phyloP scores from a whole-genome alignment of 2,329 filamentous ascomycete genomes.

The Podosphaera aphanis region DNA sequence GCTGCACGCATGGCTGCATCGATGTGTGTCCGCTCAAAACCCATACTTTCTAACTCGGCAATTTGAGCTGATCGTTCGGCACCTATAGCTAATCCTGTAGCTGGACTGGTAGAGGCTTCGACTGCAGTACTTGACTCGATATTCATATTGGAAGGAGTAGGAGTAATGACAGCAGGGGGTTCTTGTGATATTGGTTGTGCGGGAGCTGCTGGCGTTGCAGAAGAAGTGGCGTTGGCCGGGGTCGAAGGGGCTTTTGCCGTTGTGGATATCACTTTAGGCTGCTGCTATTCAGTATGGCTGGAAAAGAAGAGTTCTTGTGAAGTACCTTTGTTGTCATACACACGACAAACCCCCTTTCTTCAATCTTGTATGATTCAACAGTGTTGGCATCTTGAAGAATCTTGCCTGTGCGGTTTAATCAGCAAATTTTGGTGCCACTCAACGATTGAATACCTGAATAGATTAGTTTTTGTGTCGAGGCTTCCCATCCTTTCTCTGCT shows the following conservation, averaged over 20 bases:
- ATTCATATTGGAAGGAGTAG: conserved; percentile 23
- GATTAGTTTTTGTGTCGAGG: conserved; percentile 80
- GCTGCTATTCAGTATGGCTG: conserved; percentile 2
- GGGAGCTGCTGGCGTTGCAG: conserved; percentile 32
- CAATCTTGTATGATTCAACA: conserved; percentile 89
- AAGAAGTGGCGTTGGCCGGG: conserved; percentile 31
- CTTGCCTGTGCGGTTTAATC: conserved; percentile 42
- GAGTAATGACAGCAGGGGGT: conserved; percentile 22
- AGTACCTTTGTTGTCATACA: conserved; percentile 18
- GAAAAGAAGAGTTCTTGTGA: conserved; percentile 10
- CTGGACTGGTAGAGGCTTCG: conserved; percentile 31
- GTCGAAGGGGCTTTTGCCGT: conserved; percentile 36
- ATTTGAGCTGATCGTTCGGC: conserved; percentile 61
- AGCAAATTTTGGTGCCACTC: conserved; percentile 7
- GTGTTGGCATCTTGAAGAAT: conserved; percentile 96
- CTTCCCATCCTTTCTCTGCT: conserved; percentile 82
- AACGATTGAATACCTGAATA: conserved; percentile 53
- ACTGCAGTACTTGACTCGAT: conserved; percentile 25
- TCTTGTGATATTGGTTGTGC: conserved; percentile 26
- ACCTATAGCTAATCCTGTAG: conserved; percentile 67
- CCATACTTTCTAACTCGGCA: conserved; percentile 91
- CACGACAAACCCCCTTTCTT: conserved; percentile 98
- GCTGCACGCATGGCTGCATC: conserved; percentile 88
- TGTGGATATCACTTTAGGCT: conserved; percentile 46
- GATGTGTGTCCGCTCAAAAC: conserved; percentile 70